Percentiles rank a stretch among this genome's conserved stretches.
Conservation (phyloP, 2,329 filamentous ascomycete species). For the Pseudogymnoascus sp. region DNA sequence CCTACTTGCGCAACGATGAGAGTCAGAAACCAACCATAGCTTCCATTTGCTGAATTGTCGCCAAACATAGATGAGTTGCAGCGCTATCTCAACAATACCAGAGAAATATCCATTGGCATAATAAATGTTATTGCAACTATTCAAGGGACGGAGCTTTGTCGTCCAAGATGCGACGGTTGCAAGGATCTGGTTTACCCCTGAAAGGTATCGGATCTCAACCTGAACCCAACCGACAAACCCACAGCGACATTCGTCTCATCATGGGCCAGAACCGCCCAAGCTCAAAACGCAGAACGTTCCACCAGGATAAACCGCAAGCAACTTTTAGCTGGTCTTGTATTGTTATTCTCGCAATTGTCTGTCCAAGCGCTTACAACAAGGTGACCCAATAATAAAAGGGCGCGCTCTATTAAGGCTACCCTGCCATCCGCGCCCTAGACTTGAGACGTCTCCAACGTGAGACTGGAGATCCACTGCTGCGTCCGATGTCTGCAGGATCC, state of each 20-base stretch:
- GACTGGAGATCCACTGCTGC: conserved; percentile 5
- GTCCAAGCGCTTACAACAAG: neutral
- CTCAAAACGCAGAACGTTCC: conserved; percentile 5
- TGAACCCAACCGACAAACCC: neutral
- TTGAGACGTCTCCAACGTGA: conserved; percentile 6
- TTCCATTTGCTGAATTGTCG: neutral
- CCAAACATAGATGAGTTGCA: neutral
- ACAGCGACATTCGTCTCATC: conserved; percentile 5
- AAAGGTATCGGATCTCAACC: conserved; percentile 2
- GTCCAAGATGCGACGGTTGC: neutral
- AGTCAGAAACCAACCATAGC: neutral
- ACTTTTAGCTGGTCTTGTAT: neutral
- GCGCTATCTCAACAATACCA: neutral
- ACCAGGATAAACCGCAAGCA: neutral
- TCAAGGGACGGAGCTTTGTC: neutral
- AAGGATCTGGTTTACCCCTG: neutral
- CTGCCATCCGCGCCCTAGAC: neutral
- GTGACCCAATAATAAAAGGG: neutral
- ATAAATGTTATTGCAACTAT: neutral
- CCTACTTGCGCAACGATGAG: neutral
- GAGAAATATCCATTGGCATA: neutral
- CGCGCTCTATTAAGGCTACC: neutral
- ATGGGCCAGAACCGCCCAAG: neutral
- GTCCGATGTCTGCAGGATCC: conserved; percentile 4
- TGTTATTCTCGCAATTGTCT: neutral